Evolutionary conservation across 805 yeast genomes (phyloP), one percentile per base, ranked within the genome.

Genomic region (Candida sphagnicola): DNA sequence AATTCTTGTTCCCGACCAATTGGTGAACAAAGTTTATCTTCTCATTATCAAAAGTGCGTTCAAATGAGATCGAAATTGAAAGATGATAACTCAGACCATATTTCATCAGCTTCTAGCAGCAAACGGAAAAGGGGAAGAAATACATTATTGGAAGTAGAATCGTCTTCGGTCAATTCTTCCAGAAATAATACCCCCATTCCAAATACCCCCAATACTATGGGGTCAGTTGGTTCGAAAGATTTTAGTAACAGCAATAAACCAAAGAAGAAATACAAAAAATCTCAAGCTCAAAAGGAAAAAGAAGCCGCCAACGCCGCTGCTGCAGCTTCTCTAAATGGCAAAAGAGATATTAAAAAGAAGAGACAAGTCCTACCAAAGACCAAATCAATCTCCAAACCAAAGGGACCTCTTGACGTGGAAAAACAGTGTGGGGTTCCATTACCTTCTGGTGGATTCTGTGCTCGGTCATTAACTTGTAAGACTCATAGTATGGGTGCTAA

Each of bases 401-500:
- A 85, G 62, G 83, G 90, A 18, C 90, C 95, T 3, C 89, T 89
- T 17, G 95, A 89, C 59, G 95, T 89, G 34, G 95, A 89, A 54
- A 78, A 78, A 48, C 98, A 93, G 62, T 93, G 99, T 71, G 99
- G 99, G 60, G 98, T 93, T 10, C 85, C 87, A 5, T 66, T 93
- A 43, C 89, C 96, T 0, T 85, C 83, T 47, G 98, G 97, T n/a
- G 95, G 95, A 0, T 83, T 80, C 49, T 93, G 99, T 70, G 97
- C 97, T 4, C 74, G 99, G 36, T 89, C 97, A 0, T 70, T 93
- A 43, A 93, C 99, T 0, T 93, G 99, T 72, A 93, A 93, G 57
- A 89, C 97, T 0, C 99, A 93, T 62, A 87, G 98, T 1, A 90
- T 93, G 96, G 97, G 97, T 24, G 96, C 97, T 18, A 93, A 93